Evolutionary conservation across 192 early-diverging fungal genomes (phyloP).

Genomic region (Chytriomyces sp.): DNA sequence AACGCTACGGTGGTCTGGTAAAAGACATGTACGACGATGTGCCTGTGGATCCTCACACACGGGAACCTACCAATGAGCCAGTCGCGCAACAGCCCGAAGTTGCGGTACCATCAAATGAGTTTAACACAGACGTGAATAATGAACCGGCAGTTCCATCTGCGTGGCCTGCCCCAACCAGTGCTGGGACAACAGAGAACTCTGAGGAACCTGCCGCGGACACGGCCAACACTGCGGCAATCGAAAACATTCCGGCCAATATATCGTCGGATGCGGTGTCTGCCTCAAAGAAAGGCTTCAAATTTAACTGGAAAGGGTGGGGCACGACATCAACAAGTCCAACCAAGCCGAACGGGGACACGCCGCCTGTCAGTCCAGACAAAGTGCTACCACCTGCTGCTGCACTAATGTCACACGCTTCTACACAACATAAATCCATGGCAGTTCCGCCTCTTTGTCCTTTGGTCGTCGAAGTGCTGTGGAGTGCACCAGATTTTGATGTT

Average conservation of each 20-base stretch:
- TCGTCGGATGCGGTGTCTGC: too few relatives aligned
- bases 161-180: background rate
- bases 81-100: background rate
- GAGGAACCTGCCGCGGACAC: background rate
- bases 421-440: background rate
- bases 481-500: conserved; percentile 15
- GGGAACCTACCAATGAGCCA: background rate
- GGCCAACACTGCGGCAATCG: too few relatives aligned
- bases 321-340: background rate
- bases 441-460: conserved; percentile 15
- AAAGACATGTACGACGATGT: conserved; percentile 33
- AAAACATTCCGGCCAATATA: too few relatives aligned
- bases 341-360: background rate
- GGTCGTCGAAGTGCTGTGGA: conserved; percentile 9
- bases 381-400: background rate
- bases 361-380: background rate
- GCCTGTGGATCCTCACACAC: background rate
- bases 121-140: too few relatives aligned
- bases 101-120: too few relatives aligned
- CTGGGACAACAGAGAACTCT: background rate
- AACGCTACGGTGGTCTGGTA: conserved; percentile 33
- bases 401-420: background rate
- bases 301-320: background rate
- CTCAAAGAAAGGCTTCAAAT: too few relatives aligned
- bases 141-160: background rate